These are phyloP conservation scores for Achlya hypogyna DNA, from an alignment of 352 stramenopile genomes.

Conservation along the genomic window DNA sequence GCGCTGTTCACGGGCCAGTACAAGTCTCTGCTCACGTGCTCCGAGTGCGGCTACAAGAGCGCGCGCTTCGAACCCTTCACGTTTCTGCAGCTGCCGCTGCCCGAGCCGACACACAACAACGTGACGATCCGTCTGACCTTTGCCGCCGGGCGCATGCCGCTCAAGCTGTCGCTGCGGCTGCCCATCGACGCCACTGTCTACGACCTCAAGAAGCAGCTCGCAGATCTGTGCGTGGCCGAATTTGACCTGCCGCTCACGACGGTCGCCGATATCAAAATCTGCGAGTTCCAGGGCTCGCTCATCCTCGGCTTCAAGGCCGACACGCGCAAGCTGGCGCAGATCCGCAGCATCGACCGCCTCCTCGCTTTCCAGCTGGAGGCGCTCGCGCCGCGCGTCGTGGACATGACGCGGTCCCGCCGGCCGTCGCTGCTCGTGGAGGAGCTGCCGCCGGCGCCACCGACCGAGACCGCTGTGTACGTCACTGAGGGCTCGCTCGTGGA, in stretches of 20 bases:
- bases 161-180: conserved; percentile 72
- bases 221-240: conserved; percentile 67
- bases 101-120: conserved; percentile 78
- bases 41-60: conserved; percentile 91
- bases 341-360: conserved; percentile 77
- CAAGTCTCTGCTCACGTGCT: conserved; percentile 95
- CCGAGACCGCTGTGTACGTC: conserved; percentile 33
- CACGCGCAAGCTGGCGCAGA: conserved; percentile 71
- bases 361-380: conserved; percentile 81
- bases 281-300: conserved; percentile 77
- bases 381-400: conserved; percentile 50
- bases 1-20: conserved; percentile 99
- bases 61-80: conserved; percentile 92
- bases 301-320: conserved; percentile 84
- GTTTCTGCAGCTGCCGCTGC: conserved; percentile 78
- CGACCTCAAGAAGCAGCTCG: conserved; percentile 77
- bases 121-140: conserved; percentile 75
- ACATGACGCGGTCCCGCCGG: conserved; percentile 64
- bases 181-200: conserved; percentile 77
- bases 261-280: conserved; percentile 77
- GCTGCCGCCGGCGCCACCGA: conserved; percentile 22
- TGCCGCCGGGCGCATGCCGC: conserved; percentile 55
- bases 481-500: conserved; percentile 58
- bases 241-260: conserved; percentile 53
- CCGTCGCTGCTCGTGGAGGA: conserved; percentile 49